Evolutionary conservation across 164 flowering plant genomes (phyloP), one percentile per base, ranked within the genome.

Genomic region (Kalanchoe fedtschenkoi): DNA sequence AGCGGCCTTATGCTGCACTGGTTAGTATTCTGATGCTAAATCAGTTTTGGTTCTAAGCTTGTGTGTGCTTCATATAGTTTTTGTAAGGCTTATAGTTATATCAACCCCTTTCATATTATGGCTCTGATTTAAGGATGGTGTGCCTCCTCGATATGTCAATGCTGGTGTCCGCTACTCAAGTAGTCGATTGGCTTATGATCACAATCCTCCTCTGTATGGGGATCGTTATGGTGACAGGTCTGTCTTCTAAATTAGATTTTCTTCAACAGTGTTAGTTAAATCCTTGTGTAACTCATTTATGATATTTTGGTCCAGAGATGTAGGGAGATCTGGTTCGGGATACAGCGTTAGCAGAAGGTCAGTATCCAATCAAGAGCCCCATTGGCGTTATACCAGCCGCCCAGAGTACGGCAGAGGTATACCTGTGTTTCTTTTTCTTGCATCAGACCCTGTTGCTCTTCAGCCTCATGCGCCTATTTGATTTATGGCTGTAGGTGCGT

Each of bases 151-250:
- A 11, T 93, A 90, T 79, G 73, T 81, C 65, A 97, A 93, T 65
- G 24, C 83, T 13, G 69, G 82, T 62, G 65, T 71, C 28, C 88
- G 99, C 37, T 91, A 81, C 17, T 83, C 96, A 55, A 85, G 97
- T 70, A 83, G 93, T 64, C 92, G 97, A 44, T 43, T 88, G 71
- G 97, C 87, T 62, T 93, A 90, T 79, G 97, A 83, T 15, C 38
- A n/a, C 46, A 71, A 76, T 61, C 67, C 75, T 68, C 76, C 95
- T 60, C 90, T 80, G 32, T 90, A 90, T 74, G 83, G 75, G 34
- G 99, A 88, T 67, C 69, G 81, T 6, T 92, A 89, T 65, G 63
- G 82, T 65, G 95, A 87, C 34, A 86, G 98, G 96, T 91, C 19
- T 33, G 65, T 62, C 61, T 6, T 37, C 39, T 9, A 37, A 37